Evolutionary conservation across 108 stramenopile genomes (phyloP), one percentile per base, ranked within the genome.

Genomic region (Nannochloropsis oceanica): DNA sequence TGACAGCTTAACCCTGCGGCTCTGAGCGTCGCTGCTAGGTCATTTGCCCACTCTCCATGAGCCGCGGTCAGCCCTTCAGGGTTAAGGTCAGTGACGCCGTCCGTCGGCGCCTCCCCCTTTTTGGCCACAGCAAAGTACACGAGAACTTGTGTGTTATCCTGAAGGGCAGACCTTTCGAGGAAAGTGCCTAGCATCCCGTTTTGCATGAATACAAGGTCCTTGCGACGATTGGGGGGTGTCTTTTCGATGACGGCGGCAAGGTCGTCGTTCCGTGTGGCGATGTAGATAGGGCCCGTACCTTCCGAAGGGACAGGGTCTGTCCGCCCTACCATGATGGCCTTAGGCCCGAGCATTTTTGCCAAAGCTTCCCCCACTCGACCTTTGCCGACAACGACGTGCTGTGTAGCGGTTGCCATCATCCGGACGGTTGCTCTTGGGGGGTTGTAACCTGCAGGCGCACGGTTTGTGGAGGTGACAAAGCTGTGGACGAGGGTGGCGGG

Each of bases 161-260:
- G 43, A 8, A 96, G 91, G 8, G 93, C 93, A 50, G 93, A 92
- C 26, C 86, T 59, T 44, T 91, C 84, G 42, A 97, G 85, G 80
- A 94, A 95, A 20, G 92, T 89, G 43, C 93, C 94, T 12, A 97
- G 87, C 43, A 95, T 94, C 12, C 97, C 96, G 86, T 97, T 97
- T 87, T 97, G 97, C 80, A 97, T 86, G 87, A 97, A 97, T 0
- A 96, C 95, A 79, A 97, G 89, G 87, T 97, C 97, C 43, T 93
- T 93, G 27, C 90, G 84, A 25, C 96, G 89, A 25, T 89, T 86
- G 12, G 89, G 86, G 8, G 97, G 97, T 79, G 93, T 93, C 25
- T 86, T 90, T 20, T 94, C 91, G 43, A 97, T 93, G 13, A 97
- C 93, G 43, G 91, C 89, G n/a, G 91, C 93, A 81, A 97, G 88